Conservation (phyloP, 192 early-diverging fungal genomes). For the Umbelopsis ramanniana region DNA sequence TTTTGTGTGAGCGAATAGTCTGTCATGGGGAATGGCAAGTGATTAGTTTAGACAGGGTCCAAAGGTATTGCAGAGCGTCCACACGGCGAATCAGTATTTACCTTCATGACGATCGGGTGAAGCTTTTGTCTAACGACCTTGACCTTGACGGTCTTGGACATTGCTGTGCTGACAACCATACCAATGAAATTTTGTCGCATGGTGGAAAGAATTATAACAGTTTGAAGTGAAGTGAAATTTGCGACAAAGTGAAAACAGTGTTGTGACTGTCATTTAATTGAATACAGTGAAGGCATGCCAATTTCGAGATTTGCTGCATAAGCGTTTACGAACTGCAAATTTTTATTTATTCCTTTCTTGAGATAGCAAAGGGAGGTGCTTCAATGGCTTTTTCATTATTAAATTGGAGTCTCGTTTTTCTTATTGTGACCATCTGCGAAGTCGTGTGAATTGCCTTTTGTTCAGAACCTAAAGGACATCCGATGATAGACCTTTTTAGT, state of each 20-base stretch:
- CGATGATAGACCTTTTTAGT: background rate
- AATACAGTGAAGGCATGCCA: too few relatives aligned
- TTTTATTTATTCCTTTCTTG: too few relatives aligned
- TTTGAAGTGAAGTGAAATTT: background rate
- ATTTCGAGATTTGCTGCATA: too few relatives aligned
- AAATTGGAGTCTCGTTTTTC: too few relatives aligned
- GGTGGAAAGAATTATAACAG: constrained; percentile 15
- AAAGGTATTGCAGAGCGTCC: background rate
- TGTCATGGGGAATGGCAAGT: constrained; percentile 32
- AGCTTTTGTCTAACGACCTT: constrained; percentile 74
- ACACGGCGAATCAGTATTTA: constrained; percentile 36
- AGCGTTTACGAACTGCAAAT: too few relatives aligned
- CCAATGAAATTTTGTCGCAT: constrained; percentile 85
- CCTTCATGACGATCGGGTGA: constrained; percentile 88
- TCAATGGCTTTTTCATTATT: too few relatives aligned
- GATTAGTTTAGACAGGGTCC: too few relatives aligned
- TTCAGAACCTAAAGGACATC: background rate
- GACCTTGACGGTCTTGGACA: constrained; percentile 92
- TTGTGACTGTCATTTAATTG: too few relatives aligned
- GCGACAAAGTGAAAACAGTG: background rate
- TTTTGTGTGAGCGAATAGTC: constrained; percentile 82
- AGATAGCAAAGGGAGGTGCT: background rate
- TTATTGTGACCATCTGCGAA: constrained; percentile 8
- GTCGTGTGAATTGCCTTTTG: constrained; percentile 1
- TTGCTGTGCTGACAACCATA: constrained; percentile 85